Base-by-base conservation (phyloP, 352 stramenopile genomes). In the Globisporangium parvum region DNA sequence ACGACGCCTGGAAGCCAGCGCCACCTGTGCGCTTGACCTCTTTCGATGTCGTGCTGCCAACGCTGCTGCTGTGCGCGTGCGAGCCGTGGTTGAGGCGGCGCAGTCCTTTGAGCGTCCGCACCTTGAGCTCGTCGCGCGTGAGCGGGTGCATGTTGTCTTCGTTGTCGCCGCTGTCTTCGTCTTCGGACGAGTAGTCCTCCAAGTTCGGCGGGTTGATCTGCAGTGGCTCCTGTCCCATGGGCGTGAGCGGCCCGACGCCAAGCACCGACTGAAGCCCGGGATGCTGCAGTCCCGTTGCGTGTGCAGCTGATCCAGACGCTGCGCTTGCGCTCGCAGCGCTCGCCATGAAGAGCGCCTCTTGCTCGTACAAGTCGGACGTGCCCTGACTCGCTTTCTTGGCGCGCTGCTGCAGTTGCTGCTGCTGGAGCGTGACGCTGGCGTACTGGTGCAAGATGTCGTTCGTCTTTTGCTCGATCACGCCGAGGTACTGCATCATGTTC, bases 401-500 rank as follows among this genome's bases (percentile, higher is more conserved):
- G n/a, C 71, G 66, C 35, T 75, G 62, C 54, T 84, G 70, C 42
- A 76, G 64, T 35, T 75, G 63, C 59, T 84, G 70, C 39, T 80
- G 64, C 49, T 77, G 67, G 15, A 76, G 21, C 20, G 71, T 59
- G 33, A 78, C 64, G 12, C 67, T 70, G 18, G 79, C 73, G 66
- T 95, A 97, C 47, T 93, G 77, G 37, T 95, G 86, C 49, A 98
- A 62, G 35, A 98, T 87, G 49, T 95, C 85, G 64, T 97, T 97
- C 6, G 91, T 94, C 59, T 88, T 89, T 57, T 98, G 85, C 69
- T 98, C 95, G 41, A 98, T 95, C 51, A 97, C 87, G 14, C 91
- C 94, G 6, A 98, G 73, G 62, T 97, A 98, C 46, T 94, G 85
- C 70, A 98, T 93, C 71, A 98, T 83, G 62, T 98, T 98, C 55